A percentile compares a stretch with the other conserved stretches of the same genome.
Conservation (phyloP, 257 asterid species). For the Jacaranda copaia region DNA sequence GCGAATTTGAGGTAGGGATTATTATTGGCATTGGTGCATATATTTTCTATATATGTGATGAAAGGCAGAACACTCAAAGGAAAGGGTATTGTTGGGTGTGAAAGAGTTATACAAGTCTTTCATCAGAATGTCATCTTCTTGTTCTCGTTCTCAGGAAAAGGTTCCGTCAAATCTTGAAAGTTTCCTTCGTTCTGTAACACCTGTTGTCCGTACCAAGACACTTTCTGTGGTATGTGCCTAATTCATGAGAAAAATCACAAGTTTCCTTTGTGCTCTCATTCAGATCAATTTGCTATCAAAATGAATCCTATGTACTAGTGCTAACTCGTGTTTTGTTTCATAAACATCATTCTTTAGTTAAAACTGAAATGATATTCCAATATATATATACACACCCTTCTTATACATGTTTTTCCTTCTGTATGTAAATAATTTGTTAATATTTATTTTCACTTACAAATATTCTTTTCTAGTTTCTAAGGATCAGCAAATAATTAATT, state of each 20-base stretch:
- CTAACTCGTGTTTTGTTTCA: background rate
- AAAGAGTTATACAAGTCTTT: background rate
- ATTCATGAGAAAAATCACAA: background rate
- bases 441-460: background rate
- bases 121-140: conserved; percentile 2
- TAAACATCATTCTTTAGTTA: background rate
- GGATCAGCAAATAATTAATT: background rate
- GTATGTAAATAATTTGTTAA: too few species aligned
- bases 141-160: background rate
- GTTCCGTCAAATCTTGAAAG: conserved; percentile 4
- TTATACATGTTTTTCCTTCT: too few species aligned
- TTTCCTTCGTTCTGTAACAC: conserved; percentile 17
- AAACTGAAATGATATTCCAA: background rate
- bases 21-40: background rate
- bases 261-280: background rate
- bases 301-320: background rate
- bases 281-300: background rate
- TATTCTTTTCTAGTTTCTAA: background rate
- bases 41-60: background rate
- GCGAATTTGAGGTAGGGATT: background rate
- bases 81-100: background rate
- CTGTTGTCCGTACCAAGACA: background rate
- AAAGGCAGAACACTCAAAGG: background rate
- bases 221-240: conserved; percentile 11
- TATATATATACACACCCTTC: background rate